phyloP scores from a whole-genome alignment of 345 rosid genomes.

The Syzygium aromaticum region DNA sequence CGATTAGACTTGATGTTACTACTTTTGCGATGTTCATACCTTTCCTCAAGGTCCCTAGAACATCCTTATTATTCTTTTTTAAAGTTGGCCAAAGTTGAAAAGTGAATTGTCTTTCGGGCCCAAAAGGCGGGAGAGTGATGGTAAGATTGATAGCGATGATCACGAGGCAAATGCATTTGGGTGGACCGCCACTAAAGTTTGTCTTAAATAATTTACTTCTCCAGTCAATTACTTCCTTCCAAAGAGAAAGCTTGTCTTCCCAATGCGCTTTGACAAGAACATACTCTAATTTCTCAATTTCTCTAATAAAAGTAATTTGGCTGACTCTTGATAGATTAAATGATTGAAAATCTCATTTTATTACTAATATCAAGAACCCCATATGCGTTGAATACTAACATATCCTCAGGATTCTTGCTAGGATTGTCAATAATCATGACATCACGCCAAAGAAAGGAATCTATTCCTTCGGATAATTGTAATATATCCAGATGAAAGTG shows the following conservation, averaged over 20 bases:
- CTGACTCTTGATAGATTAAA: not conserved
- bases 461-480: not conserved
- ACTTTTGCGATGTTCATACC: not conserved
- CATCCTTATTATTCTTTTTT: not conserved
- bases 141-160: not conserved
- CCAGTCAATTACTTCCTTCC: not conserved
- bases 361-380: not conserved
- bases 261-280: not conserved
- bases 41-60: not conserved
- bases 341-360: not conserved
- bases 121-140: not conserved
- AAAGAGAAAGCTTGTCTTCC: not conserved
- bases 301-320: not conserved
- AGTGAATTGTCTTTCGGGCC: not conserved
- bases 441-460: not conserved
- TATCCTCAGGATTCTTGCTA: not conserved
- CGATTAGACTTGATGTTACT: not conserved
- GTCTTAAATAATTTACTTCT: not conserved
- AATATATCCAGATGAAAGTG: not conserved
- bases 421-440: not conserved
- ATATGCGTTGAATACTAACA: not conserved
- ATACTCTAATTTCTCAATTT: no score
- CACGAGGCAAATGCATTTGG: not conserved
- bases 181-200: not conserved
- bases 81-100: not conserved